A percentile compares a stretch with the other conserved stretches of the same genome.
These are phyloP conservation scores for Leccinellum luteum DNA, from an alignment of 768 basidiomycete genomes.

Conservation along the genomic window DNA sequence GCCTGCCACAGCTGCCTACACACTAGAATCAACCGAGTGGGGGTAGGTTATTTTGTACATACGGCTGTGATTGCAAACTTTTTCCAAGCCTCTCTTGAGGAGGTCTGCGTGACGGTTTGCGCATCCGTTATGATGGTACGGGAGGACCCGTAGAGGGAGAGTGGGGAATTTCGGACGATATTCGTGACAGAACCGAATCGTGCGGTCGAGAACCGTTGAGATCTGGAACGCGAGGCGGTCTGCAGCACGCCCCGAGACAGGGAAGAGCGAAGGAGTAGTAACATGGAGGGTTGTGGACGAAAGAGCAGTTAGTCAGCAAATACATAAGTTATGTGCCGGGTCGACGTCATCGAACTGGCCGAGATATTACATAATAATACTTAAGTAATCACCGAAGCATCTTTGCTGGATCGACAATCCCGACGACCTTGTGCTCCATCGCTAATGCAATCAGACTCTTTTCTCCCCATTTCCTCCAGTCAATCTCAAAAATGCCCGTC, in stretches of 20 bases:
- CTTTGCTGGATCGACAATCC: constrained; percentile 58
- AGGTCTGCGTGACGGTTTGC: constrained; percentile 33
- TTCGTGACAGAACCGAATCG: constrained; percentile 19
- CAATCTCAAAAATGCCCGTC: constrained; percentile 72
- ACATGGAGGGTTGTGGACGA: constrained; percentile 14
- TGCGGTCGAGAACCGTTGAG: constrained; percentile 19
- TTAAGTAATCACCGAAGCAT: constrained; percentile 16
- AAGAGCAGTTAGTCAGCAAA: constrained; percentile 14
- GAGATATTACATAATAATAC: constrained; percentile 2
- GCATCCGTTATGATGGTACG: constrained; percentile 53
- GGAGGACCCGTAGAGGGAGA: constrained; percentile 30
- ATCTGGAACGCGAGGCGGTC: constrained; percentile 15
- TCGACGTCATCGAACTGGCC: constrained; percentile 12
- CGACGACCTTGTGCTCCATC: constrained; percentile 65
- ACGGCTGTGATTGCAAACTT: constrained; percentile 55
- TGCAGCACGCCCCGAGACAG: constrained; percentile 24
- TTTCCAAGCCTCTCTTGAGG: constrained; percentile 45
- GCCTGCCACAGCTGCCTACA: constrained; percentile 69
- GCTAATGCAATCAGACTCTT: constrained; percentile 67
- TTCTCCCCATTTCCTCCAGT: constrained; percentile 59
- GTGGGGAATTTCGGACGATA: constrained; percentile 28
- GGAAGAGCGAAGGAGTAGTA: constrained; percentile 2
- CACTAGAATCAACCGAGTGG: neutral
- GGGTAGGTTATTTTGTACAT: constrained; percentile 15
- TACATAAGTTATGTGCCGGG: constrained; percentile 3